These are phyloP conservation scores for Viola pubescens DNA, from an alignment of 441 rosid species.

Conservation along the genomic window DNA sequence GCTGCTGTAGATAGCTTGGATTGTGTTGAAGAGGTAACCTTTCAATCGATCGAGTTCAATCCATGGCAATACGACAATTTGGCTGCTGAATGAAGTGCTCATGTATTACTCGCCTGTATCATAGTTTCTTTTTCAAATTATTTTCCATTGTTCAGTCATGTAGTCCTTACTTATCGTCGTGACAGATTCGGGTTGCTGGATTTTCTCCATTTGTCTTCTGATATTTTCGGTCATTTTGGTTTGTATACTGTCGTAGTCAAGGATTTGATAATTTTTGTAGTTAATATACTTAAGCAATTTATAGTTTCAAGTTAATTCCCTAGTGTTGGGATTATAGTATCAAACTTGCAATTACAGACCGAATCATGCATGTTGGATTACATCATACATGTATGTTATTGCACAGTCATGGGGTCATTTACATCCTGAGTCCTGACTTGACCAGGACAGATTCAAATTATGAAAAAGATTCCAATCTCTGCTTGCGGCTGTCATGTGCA, in stretches of 20 bases:
- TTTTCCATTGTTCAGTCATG: slow-evolving; percentile 13
- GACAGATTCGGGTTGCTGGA: slow-evolving; percentile 7
- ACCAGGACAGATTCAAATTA: too few relatives aligned
- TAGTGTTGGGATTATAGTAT: too few relatives aligned
- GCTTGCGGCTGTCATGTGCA: too few relatives aligned
- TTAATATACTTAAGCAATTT: too few relatives aligned
- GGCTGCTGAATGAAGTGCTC: slow-evolving; percentile 34
- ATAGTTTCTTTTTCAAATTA: slow-evolving; percentile 13
- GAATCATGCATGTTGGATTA: too few relatives aligned
- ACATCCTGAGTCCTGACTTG: too few relatives aligned
- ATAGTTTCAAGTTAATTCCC: too few relatives aligned
- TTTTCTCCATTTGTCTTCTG: not conserved
- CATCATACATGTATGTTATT: too few relatives aligned
- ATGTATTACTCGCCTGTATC: slow-evolving; percentile 2
- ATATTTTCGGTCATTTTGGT: not conserved
- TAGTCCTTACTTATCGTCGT: slow-evolving; percentile 9
- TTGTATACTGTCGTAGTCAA: not conserved
- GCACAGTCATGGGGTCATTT: too few relatives aligned
- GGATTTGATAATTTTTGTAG: too few relatives aligned
- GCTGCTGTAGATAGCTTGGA: slow-evolving; percentile 46
- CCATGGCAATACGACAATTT: slow-evolving; percentile 35
- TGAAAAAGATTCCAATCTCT: too few relatives aligned
- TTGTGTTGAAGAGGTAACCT: slow-evolving; percentile 30
- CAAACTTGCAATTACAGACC: too few relatives aligned
- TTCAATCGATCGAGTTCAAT: slow-evolving; percentile 28